Evolutionary conservation across 345 rosid genomes (phyloP).

Genomic region (Syzygium aromaticum): DNA sequence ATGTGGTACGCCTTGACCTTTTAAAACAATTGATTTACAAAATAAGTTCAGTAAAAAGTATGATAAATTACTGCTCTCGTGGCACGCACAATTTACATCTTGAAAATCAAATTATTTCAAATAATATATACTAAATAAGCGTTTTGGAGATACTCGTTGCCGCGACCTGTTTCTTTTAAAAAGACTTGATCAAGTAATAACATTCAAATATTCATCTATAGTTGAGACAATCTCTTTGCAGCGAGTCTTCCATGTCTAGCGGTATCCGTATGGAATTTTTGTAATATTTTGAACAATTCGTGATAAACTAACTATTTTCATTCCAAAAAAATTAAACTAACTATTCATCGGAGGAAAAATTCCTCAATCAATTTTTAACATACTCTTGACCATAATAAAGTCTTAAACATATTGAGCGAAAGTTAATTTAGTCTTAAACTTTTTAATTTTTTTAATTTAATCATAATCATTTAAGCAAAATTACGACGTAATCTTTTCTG

Average conservation of each 20-base stretch:
- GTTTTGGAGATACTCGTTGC: background rate
- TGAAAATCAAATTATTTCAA: background rate
- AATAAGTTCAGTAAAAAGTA: background rate
- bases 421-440: background rate
- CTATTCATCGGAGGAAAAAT: background rate
- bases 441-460: fast-evolving
- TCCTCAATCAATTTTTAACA: background rate
- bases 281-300: background rate
- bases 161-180: background rate
- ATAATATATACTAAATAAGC: background rate
- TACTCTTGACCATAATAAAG: no score
- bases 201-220: background rate
- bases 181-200: background rate
- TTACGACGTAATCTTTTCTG: fast-evolving
- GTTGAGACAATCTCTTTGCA: background rate
- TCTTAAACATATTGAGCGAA: background rate
- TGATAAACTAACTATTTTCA: background rate
- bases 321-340: background rate
- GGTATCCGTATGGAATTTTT: background rate
- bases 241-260: background rate
- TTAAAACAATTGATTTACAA: no score
- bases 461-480: fast-evolving
- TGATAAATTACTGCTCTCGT: background rate
- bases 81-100: background rate
- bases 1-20: no score